Evolutionary conservation across 78 protist species (phyloP), one percentile per base, ranked within the genome.

Genomic region (Isochrysis galbana): DNA sequence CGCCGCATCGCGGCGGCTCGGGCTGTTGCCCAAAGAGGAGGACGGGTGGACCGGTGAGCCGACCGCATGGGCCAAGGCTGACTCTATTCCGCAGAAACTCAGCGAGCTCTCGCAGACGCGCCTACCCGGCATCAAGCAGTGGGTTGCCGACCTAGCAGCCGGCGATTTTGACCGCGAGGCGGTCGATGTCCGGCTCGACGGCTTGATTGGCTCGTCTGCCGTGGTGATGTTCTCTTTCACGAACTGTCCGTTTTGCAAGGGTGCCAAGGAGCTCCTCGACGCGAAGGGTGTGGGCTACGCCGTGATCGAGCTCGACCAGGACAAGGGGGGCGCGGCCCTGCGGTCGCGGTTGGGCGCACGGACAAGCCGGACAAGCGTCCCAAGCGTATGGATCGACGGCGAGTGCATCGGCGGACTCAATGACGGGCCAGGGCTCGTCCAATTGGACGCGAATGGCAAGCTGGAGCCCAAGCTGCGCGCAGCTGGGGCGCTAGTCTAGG

Each of bases 261-360:
- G 19, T 4, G 89, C 89, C 42, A 83, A 46, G 41, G 67, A 45
- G 70, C 21, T n/a, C 25, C 67, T 83, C 38, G 69, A 10, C 69
- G 26, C 41, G n/a, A 46, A 46, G 41, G 70, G 67, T 29, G 41
- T 26, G 3, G 54, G 36, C 42, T 83, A 4, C 89, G n/a, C 19
- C 70, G 89, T 46, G 19, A 0, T 83, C 42, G 89, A 83, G 67
- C 89, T 83, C 29, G 89, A 83, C 89, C n/a, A 44, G 25, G 89
- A 46, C 69, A 22, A 4, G 38, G 69, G 46, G 11, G 89, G 89
- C n/a, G 29, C 70, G 45, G 89, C 89, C n/a, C 0, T 83, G 38
- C 89, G 67, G 45, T n/a, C 89, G 67, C 42, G 41, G 69, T 42
- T 83, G 7, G 89, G 70, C 61, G 41, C 41, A 5, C n/a, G 36